These are phyloP conservation scores for Ganoderma lingzhi DNA, from an alignment of 1,284 basidiomycete genomes.

Conservation along the genomic window DNA sequence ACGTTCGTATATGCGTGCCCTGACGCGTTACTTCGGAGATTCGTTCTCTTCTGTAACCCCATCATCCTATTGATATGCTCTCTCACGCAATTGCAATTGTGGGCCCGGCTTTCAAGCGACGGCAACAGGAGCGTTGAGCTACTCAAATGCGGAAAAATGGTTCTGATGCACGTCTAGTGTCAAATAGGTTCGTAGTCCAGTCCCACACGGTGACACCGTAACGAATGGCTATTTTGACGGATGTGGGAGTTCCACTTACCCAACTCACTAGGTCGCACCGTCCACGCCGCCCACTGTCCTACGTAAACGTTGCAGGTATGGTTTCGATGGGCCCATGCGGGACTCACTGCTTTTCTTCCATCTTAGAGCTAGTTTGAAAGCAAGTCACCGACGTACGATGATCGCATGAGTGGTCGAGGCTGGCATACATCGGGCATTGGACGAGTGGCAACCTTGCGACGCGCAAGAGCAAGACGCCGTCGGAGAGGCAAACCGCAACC, in stretches of 20 bases:
- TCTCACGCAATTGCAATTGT: constrained; percentile 9
- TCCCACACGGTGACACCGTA: not conserved
- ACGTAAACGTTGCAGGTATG: not conserved
- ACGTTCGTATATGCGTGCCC: not conserved
- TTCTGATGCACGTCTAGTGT: constrained; percentile 10
- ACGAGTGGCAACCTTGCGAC: not conserved
- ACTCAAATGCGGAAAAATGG: constrained; percentile 1
- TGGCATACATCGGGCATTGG: not conserved
- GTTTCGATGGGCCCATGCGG: not conserved
- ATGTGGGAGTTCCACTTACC: not conserved
- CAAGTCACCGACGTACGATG: not conserved
- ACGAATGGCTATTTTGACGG: not conserved
- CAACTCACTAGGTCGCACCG: not conserved
- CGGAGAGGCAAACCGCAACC: not conserved
- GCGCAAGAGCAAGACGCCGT: constrained; percentile 10
- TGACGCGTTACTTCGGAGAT: not conserved
- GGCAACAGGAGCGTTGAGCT: constrained; percentile 6
- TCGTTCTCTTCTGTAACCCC: constrained; percentile 7
- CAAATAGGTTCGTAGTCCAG: not conserved
- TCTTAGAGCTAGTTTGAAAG: not conserved
- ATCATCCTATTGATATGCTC: not conserved
- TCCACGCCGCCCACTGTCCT: not conserved
- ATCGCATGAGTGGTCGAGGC: not conserved
- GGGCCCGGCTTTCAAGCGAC: constrained; percentile 8
- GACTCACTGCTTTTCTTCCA: not conserved